These are phyloP conservation scores for Saccharum hybrid DNA, from an alignment of 202 grass and related monocot species.

Conservation along the genomic window DNA sequence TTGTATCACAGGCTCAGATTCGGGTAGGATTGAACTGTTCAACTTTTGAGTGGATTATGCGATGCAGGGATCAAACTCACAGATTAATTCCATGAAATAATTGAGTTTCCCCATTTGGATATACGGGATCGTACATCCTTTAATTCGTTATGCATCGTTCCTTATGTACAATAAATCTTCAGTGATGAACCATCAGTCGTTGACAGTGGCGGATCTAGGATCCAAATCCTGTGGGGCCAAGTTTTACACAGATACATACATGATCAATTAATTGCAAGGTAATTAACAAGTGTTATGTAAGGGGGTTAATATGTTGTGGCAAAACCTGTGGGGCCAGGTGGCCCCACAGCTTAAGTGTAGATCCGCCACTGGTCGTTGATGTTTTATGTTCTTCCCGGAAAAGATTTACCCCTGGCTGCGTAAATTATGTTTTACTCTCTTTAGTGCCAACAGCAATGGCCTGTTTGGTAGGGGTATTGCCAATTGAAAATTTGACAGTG, in stretches of 20 bases:
- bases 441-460: neutral
- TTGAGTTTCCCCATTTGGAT: neutral
- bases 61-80: neutral
- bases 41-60: neutral
- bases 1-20: conserved; percentile 20
- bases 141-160: neutral
- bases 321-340: too few relatives aligned
- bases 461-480: neutral
- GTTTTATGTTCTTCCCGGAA: neutral
- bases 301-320: too few relatives aligned
- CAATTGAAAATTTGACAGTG: neutral
- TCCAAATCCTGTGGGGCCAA: too few relatives aligned
- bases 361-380: too few relatives aligned
- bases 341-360: too few relatives aligned
- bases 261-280: too few relatives aligned
- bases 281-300: too few relatives aligned
- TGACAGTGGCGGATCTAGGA: too few relatives aligned
- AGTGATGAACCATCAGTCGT: neutral
- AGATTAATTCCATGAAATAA: conserved; percentile 3
- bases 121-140: neutral
- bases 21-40: neutral
- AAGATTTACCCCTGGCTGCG: neutral
- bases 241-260: too few relatives aligned
- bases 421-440: neutral
- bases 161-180: neutral